Conservation (phyloP, 1,139 yeast genomes). For the Nakaseomyces nivariensis region DNA sequence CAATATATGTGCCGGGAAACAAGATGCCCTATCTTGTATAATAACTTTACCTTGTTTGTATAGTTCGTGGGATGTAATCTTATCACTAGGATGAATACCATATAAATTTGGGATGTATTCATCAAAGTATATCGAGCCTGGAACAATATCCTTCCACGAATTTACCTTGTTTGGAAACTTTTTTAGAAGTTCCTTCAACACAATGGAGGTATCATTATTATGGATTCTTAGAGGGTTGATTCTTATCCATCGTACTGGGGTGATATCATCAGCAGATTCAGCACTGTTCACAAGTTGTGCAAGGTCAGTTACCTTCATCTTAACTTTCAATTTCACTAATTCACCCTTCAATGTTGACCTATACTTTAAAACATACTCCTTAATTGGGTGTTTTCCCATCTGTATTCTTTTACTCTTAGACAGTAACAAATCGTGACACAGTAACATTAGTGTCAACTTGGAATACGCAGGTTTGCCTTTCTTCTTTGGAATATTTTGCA, state of each 20-base stretch:
- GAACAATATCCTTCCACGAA: constrained; percentile 42
- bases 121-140: constrained; percentile 62
- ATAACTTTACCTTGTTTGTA: constrained; percentile 71
- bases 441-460: constrained; percentile 33
- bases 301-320: constrained; percentile 37
- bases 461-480: constrained; percentile 27
- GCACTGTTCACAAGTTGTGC: constrained; percentile 31
- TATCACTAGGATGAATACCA: constrained; percentile 72
- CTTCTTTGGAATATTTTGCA: constrained; percentile 38
- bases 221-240: constrained; percentile 49
- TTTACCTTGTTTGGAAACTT: constrained; percentile 27
- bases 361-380: constrained; percentile 68
- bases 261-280: constrained; percentile 40
- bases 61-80: constrained; percentile 52
- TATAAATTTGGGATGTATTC: constrained; percentile 60
- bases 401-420: constrained; percentile 74
- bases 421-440: constrained; percentile 75
- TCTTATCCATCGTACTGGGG: constrained; percentile 88
- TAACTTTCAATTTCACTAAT: constrained; percentile 58
- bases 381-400: constrained; percentile 80
- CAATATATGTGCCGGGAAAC: constrained; percentile 86
- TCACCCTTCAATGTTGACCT: constrained; percentile 79
- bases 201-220: constrained; percentile 27
- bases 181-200: constrained; percentile 35
- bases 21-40: constrained; percentile 92